Evolutionary conservation across 371 early-diverging fungal genomes (phyloP).

Genomic region (Mortierella sp.): DNA sequence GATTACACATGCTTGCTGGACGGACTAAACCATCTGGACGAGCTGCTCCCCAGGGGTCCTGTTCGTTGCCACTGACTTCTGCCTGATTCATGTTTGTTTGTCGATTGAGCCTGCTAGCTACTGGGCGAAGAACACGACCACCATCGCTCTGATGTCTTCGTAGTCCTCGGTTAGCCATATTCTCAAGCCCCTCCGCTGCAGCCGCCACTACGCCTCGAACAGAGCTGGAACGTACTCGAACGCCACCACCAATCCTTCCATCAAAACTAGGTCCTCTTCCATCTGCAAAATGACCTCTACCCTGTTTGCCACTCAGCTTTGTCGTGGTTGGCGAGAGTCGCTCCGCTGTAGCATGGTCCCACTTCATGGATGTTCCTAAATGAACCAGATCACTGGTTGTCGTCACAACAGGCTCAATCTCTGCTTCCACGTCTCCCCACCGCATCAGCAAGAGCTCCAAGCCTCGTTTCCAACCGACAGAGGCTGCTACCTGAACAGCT

Average conservation of each 20-base stretch:
- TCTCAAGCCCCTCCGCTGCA: constrained; percentile 8
- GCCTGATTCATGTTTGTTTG: no score
- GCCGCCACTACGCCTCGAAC: neutral
- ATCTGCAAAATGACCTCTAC: neutral
- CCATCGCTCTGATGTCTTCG: constrained; percentile 34
- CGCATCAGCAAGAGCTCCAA: constrained; percentile 41
- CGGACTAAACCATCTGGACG: no score
- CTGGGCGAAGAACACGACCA: neutral
- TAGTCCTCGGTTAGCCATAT: constrained; percentile 6
- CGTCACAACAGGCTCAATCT: constrained; percentile 40
- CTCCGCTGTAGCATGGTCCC: constrained; percentile 40
- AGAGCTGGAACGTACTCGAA: no score
- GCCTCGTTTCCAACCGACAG: constrained; percentile 46
- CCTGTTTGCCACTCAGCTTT: neutral
- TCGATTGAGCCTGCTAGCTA: no score
- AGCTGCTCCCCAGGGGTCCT: no score
- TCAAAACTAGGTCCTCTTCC: neutral
- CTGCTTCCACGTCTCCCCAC: constrained; percentile 49
- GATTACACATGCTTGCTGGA: no score
- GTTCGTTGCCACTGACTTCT: no score
- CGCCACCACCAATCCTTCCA: neutral
- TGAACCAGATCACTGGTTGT: constrained; percentile 38
- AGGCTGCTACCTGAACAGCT: constrained; percentile 47
- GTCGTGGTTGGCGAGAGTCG: constrained; percentile 8
- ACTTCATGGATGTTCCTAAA: constrained; percentile 35